Conservation (phyloP, 2,329 filamentous ascomycete genomes). For the Triangularia setosa region DNA sequence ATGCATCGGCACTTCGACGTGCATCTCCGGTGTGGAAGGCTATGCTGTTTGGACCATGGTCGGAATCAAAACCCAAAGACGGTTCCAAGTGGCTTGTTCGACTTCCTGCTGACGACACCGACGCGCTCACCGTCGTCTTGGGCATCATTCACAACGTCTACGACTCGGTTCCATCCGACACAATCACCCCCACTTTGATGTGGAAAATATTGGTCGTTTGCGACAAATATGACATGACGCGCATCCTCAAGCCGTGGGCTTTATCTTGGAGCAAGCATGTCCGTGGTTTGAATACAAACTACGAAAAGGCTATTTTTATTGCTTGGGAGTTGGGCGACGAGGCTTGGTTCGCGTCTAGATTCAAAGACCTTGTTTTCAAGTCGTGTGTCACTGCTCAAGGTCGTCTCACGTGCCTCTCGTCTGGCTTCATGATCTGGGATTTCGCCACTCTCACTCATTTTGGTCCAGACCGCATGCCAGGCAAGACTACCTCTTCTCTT, state of each 20-base stretch:
- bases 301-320: not conserved
- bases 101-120: not conserved
- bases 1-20: not conserved
- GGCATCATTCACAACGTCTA: not conserved
- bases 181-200: too few species aligned
- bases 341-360: too few species aligned
- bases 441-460: not conserved
- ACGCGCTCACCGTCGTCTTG: not conserved
- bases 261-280: not conserved
- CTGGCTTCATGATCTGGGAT: not conserved
- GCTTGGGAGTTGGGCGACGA: not conserved
- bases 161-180: not conserved
- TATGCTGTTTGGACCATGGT: not conserved
- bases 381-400: too few species aligned
- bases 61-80: not conserved
- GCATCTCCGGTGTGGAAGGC: not conserved
- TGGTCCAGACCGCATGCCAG: not conserved
- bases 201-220: not conserved
- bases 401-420: too few species aligned
- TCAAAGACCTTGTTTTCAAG: too few species aligned
- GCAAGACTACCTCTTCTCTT: not conserved
- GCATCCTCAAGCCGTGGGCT: not conserved
- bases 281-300: not conserved
- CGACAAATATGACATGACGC: slow-evolving; percentile 1
- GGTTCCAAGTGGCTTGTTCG: not conserved